Evolutionary conservation across 495 filamentous ascomycete genomes (phyloP), one percentile per base, ranked within the genome.

Genomic region (Trichoderma gamsii): DNA sequence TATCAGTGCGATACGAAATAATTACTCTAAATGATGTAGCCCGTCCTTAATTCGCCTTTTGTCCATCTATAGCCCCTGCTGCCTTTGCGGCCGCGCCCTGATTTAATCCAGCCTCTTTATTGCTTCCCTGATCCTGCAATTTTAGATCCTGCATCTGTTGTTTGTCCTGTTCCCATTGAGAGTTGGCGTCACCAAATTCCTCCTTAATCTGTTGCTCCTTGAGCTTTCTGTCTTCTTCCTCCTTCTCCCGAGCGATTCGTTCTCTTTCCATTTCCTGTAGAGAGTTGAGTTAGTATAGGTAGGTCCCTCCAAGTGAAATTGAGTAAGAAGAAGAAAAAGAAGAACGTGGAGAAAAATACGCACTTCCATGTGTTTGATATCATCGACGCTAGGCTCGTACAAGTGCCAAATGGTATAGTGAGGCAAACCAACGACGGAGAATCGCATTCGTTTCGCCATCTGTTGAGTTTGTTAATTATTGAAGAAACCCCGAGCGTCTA

Each of bases 371-470:
- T 97, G 96, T 65, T 90, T 88, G 65, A 98, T 90, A 72, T 99
- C 96, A 73, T 99, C 96, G 13, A 97, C 92, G 69, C 91, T 96
- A 15, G 96, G 96, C 76, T 99, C 96, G 80, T 99, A 99, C 65
- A 97, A 82, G 88, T 99, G 96, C 96, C 96, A 99, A 68, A 99
- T 97, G 0, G 93, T 97, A 77, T 99, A 99, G 73, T 99, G 96
- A 7, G 96, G 96, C 46, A 99, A 82, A 3, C 96, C 96, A 69
- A 98, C 87, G n/a, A 99, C 96, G 0, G 93, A 97, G 76, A 92
- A 97, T 52, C 88, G 81, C 94, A 98, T 97, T 38, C 91, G 88
- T 75, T 90, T 94, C 15, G 96, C 92, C 96, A 99, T 98, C 94
- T 98, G 68, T 15, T 29, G 59, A 67, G 65, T 72, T 66, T 13